Percentiles rank a stretch among this genome's conserved stretches.
phyloP scores from a whole-genome alignment of 768 basidiomycete genomes.

The Coprinellus micaceus region DNA sequence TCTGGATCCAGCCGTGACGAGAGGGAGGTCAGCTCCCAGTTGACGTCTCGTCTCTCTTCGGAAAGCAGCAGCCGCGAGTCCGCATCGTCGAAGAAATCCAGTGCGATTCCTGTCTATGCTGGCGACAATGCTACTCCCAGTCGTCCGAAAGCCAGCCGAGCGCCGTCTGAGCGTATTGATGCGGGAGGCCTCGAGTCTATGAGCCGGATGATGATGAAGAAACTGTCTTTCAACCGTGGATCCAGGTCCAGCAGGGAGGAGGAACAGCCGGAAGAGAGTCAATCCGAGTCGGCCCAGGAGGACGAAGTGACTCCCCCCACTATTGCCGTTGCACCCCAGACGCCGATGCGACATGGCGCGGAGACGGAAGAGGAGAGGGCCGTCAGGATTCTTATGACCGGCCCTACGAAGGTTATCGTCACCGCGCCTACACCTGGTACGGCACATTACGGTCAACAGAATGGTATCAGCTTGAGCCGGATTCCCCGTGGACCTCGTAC shows the following conservation, averaged over 20 bases:
- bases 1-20: neutral
- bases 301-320: neutral
- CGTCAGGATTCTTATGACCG: constrained; percentile 42
- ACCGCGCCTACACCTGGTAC: constrained; percentile 50
- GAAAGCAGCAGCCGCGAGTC: constrained; percentile 16
- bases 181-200: neutral
- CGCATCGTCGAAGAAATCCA: constrained; percentile 6
- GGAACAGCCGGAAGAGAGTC: neutral
- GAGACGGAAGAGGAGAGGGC: constrained; percentile 18
- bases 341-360: constrained; percentile 7
- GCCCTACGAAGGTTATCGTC: constrained; percentile 49
- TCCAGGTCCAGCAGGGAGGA: neutral
- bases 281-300: neutral
- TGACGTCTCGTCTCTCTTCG: constrained; percentile 26
- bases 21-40: constrained; percentile 1
- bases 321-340: neutral
- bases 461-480: neutral
- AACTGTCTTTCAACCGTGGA: constrained; percentile 1
- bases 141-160: neutral
- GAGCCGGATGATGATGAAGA: neutral
- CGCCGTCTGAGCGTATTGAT: neutral
- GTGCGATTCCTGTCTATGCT: constrained; percentile 16
- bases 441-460: neutral
- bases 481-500: neutral
- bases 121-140: neutral